Conservation (phyloP, 305 asterid genomes). For the Vinca major region DNA sequence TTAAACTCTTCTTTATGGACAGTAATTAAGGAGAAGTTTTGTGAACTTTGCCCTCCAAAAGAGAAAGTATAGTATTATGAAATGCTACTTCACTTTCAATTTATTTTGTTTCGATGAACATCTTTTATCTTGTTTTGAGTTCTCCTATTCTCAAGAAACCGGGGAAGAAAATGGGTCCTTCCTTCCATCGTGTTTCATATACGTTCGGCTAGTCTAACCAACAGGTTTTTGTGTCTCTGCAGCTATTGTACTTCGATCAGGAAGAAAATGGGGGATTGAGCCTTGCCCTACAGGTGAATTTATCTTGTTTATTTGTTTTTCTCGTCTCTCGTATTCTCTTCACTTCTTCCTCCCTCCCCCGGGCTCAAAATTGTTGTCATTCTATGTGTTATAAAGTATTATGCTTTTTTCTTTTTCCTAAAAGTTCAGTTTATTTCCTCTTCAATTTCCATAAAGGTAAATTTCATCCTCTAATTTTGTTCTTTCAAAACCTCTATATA, state of each 20-base stretch:
- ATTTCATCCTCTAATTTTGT: neutral
- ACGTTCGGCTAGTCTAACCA: conserved; percentile 2
- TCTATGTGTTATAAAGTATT: neutral
- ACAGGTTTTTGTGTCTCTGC: conserved; percentile 23
- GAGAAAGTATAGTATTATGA: neutral
- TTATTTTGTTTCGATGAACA: too few species aligned
- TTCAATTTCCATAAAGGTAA: neutral
- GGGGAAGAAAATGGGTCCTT: neutral
- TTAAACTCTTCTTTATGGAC: neutral
- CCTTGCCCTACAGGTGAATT: conserved; percentile 73
- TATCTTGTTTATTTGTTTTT: neutral
- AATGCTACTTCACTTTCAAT: neutral
- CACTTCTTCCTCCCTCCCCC: conserved; percentile 7
- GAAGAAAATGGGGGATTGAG: conserved; percentile 75
- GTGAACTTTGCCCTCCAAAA: neutral
- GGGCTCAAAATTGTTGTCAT: neutral
- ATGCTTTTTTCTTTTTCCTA: neutral
- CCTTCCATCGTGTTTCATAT: too few species aligned
- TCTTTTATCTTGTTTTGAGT: too few species aligned
- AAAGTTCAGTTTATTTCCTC: neutral
- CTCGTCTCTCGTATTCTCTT: neutral
- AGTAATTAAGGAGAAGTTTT: neutral
- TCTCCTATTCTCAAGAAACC: too few species aligned
- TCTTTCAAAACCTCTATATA: conserved; percentile 15
- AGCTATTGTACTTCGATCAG: conserved; percentile 80